Conservation (phyloP, 495 filamentous ascomycete species). For the Aspergillus leporis region DNA sequence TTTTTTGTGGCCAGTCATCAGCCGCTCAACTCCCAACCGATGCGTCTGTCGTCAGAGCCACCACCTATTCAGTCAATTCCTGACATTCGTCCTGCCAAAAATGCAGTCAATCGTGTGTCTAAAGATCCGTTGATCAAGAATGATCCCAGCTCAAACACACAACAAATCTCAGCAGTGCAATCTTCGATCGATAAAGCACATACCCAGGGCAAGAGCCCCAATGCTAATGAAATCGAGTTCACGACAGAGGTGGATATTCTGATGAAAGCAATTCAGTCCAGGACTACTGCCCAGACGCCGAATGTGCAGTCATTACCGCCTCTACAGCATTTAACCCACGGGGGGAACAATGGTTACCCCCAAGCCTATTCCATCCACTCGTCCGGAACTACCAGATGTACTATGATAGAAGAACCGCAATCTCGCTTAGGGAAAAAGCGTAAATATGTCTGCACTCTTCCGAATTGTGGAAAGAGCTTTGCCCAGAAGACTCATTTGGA, state of each 20-base stretch:
- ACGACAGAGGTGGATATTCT: constrained; percentile 84
- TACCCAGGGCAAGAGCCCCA: constrained; percentile 20
- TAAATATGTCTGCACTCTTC: constrained; percentile 73
- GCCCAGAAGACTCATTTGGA: constrained; percentile 92
- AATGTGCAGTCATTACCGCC: constrained; percentile 36
- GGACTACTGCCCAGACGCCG: constrained; percentile 36
- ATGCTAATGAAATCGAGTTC: constrained; percentile 55
- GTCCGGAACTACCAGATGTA: constrained; percentile 22
- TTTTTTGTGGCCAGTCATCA: constrained; percentile 36
- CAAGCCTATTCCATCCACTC: constrained; percentile 30
- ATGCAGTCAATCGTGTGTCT: constrained; percentile 35
- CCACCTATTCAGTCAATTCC: constrained; percentile 36
- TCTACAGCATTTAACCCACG: constrained; percentile 36
- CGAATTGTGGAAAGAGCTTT: constrained; percentile 79
- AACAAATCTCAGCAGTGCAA: constrained; percentile 6
- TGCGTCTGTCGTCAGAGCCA: constrained; percentile 35
- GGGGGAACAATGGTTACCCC: constrained; percentile 22
- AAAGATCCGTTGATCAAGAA: constrained; percentile 27
- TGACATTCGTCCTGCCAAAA: constrained; percentile 44
- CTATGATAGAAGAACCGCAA: constrained; percentile 31
- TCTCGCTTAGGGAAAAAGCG: constrained; percentile 40
- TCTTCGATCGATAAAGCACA: constrained; percentile 9
- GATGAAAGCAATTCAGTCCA: constrained; percentile 88
- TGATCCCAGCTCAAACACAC: constrained; percentile 13
- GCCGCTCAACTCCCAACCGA: constrained; percentile 27